A percentile compares a stretch with the other conserved stretches of the same genome.
These are phyloP conservation scores for Xylaria sp. DNA, from an alignment of 2,329 filamentous ascomycete species.

Conservation along the genomic window DNA sequence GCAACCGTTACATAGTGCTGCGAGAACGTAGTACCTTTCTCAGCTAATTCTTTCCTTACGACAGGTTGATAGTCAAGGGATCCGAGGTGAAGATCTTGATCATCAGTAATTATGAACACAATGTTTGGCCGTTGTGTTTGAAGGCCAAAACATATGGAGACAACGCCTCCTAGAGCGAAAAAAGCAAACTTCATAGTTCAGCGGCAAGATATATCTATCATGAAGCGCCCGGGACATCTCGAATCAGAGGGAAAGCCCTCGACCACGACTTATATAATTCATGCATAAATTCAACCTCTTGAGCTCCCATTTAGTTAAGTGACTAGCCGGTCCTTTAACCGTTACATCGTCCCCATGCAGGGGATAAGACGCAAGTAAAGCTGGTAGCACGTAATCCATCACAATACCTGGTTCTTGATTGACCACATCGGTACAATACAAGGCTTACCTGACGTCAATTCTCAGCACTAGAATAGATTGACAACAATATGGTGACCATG, in stretches of 20 bases:
- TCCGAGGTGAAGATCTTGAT: constrained; percentile 34
- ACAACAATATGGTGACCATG: neutral
- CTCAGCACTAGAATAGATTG: neutral
- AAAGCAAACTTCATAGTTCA: constrained; percentile 6
- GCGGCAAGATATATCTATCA: neutral
- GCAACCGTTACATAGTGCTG: constrained; percentile 34
- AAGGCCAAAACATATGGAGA: constrained; percentile 10
- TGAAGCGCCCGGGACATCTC: neutral
- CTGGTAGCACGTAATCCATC: constrained; percentile 14
- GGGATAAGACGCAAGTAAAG: constrained; percentile 7
- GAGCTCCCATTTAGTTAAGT: neutral
- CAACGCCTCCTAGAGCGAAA: neutral
- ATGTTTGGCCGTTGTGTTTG: constrained; percentile 28
- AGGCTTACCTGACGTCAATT: neutral
- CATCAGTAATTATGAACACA: constrained; percentile 36
- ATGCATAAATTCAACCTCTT: neutral
- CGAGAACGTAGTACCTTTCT: constrained; percentile 31
- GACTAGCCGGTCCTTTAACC: neutral
- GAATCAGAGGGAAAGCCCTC: neutral
- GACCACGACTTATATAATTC: neutral
- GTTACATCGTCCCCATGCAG: constrained; percentile 21
- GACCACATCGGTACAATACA: neutral
- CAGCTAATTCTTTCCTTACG: constrained; percentile 14
- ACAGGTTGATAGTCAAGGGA: constrained; percentile 25
- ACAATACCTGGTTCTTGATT: neutral